These are phyloP conservation scores for Pyrenophora teres DNA, from an alignment of 2,329 filamentous ascomycete species.

Conservation along the genomic window DNA sequence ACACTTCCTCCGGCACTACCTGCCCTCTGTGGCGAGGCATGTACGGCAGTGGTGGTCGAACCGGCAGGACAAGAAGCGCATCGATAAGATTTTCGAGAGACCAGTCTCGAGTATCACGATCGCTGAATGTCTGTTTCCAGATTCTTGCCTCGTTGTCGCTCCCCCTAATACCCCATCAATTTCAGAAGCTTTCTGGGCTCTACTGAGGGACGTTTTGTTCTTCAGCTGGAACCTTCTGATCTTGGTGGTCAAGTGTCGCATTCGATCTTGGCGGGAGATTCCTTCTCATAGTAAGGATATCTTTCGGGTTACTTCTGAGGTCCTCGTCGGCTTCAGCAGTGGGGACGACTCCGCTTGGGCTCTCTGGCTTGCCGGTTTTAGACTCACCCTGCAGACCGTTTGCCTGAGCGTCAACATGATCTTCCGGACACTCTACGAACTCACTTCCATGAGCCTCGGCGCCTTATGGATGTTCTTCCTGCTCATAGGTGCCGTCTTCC, in stretches of 20 bases:
- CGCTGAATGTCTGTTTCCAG: conserved; percentile 8
- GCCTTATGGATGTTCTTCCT: not conserved
- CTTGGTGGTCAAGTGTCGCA: not conserved
- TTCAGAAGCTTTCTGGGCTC: not conserved
- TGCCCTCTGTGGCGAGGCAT: not conserved
- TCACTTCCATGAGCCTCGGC: not conserved
- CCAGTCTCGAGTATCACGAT: not conserved
- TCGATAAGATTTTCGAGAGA: conserved; percentile 3
- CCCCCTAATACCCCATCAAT: not conserved
- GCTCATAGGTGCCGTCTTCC: not conserved
- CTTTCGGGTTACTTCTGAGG: not conserved
- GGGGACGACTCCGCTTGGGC: not conserved
- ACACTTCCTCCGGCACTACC: not conserved
- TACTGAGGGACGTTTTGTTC: not conserved
- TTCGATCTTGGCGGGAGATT: not conserved
- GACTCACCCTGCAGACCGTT: not conserved
- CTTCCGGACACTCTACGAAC: not conserved
- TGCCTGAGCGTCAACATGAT: not conserved
- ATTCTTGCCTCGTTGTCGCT: not conserved
- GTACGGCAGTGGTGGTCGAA: conserved; percentile 1
- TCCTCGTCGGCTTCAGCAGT: not conserved
- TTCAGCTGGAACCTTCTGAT: not conserved
- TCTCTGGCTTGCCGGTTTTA: not conserved
- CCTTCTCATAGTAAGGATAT: not conserved
- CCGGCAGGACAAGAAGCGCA: not conserved